Evolutionary conservation across 805 yeast species (phyloP), one percentile per base, ranked within the genome.

Genomic region (Candida hispaniensis): DNA sequence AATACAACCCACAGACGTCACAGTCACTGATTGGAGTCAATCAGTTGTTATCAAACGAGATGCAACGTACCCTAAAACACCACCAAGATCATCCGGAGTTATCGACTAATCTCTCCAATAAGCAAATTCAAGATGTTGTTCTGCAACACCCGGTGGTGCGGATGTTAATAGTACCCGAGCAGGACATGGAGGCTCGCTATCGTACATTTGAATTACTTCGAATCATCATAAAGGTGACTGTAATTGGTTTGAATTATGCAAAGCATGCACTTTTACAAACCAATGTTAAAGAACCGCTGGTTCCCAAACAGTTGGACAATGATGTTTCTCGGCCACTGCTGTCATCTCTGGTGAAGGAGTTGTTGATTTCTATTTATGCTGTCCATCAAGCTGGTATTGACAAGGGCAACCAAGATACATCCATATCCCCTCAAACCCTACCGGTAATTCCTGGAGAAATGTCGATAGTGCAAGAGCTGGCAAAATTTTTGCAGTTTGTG

Each of bases 61-160:
- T 32, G 36, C 36, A 32, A 23, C 36, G 36, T 23, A 32, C 36
- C n/a, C 27, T 27, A 12, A 27, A 28, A n/a, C 24, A 32, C 23
- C 24, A 23, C 28, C 36, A 28, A 8, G 36, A 32, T 22, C 36
- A 32, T 7, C 36, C 36, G 9, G 24, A 27, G 11, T 23, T 32
- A 14, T 32, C 36, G 15, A 32, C 36, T 18, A 32, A 27, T 11
- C 39, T 48, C 34, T 47, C 47, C 48, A 53, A 50, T 32, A 50
- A 41, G 20, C 39, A 49, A 17, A 41, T 50, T 38, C 54, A 50
- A 38, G 54, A 50, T 18, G 54, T 42, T 13, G 44, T 50, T 14
- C 34, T 50, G 25, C 48, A 50, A 19, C 44, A 49, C 39, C 51
- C 54, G 14, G 39, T 50, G 10, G 45, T 50, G 13, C 45, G 54